These are phyloP conservation scores for Erodium texanum DNA, from an alignment of 441 rosid species.

Conservation along the genomic window DNA sequence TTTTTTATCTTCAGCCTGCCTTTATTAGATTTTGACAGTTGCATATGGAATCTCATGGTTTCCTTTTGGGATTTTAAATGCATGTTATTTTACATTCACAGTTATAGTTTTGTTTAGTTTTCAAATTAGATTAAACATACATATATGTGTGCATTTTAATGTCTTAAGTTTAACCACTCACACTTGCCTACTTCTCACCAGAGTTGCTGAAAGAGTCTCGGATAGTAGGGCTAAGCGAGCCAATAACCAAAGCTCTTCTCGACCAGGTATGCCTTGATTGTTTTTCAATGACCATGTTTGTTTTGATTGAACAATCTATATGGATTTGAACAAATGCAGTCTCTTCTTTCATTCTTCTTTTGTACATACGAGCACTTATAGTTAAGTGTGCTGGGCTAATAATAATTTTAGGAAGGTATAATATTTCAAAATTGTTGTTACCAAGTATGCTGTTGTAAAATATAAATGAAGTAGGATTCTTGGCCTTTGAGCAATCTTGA, in stretches of 20 bases:
- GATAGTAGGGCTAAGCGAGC: constrained; percentile 69
- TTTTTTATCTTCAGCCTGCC: constrained; percentile 9
- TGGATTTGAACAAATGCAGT: not conserved
- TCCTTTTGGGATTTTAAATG: not conserved
- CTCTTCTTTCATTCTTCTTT: not conserved
- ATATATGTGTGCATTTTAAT: not conserved
- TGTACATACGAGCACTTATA: not conserved
- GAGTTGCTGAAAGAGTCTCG: constrained; percentile 56
- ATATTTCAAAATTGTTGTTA: not conserved
- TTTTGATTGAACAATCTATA: not conserved
- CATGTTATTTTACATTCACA: not conserved
- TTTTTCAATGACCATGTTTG: not conserved
- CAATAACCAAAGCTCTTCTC: constrained; percentile 40
- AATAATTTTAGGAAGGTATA: not conserved
- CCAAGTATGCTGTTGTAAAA: not conserved
- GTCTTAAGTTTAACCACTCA: constrained; percentile 13
- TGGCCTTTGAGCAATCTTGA: not conserved
- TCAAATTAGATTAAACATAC: not conserved
- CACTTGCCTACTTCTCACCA: constrained; percentile 19
- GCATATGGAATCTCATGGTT: not conserved
- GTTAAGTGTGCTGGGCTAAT: not conserved
- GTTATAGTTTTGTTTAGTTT: not conserved
- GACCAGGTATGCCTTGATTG: constrained; percentile 39
- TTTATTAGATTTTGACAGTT: not conserved
- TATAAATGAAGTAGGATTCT: not conserved